A percentile compares a stretch with the other conserved stretches of the same genome.
These are phyloP conservation scores for Pulveroboletus sp. DNA, from an alignment of 768 basidiomycete genomes.

Conservation along the genomic window DNA sequence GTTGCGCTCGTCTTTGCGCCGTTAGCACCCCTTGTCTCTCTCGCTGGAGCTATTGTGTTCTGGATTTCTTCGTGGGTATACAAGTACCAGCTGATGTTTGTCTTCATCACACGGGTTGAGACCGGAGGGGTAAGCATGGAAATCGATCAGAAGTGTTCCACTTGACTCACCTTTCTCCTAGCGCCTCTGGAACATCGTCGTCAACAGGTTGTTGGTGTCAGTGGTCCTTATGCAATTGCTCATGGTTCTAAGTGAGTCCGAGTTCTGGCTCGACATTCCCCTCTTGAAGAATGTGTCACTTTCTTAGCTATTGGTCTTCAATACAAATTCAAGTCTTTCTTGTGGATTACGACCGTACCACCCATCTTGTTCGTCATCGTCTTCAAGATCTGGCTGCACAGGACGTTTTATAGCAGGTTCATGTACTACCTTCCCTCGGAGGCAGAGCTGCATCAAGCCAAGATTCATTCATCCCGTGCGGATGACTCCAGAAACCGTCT, in stretches of 20 bases:
- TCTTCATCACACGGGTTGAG: constrained; percentile 83
- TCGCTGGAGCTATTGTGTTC: constrained; percentile 80
- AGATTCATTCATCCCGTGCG: constrained; percentile 72
- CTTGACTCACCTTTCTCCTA: constrained; percentile 25
- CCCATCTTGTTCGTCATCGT: constrained; percentile 71
- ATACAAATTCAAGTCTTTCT: constrained; percentile 63
- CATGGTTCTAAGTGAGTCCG: constrained; percentile 76
- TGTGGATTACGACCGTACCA: constrained; percentile 82
- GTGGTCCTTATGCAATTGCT: constrained; percentile 83
- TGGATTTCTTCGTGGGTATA: constrained; percentile 86
- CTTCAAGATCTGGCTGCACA: constrained; percentile 84
- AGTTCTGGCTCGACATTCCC: neutral
- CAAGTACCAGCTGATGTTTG: constrained; percentile 97
- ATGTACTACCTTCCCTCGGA: constrained; percentile 81
- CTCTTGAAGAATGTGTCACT: neutral
- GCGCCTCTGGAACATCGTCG: constrained; percentile 91
- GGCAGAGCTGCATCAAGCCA: constrained; percentile 65
- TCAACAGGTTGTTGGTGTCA: constrained; percentile 80
- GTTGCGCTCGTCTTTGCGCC: constrained; percentile 94
- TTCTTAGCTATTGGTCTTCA: constrained; percentile 78
- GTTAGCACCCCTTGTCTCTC: constrained; percentile 82
- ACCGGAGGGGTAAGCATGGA: constrained; percentile 75
- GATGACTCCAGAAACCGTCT: constrained; percentile 72
- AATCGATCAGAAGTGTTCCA: neutral
- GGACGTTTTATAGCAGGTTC: constrained; percentile 63